These are phyloP conservation scores for Aureobasidium sp. DNA, from an alignment of 2,329 filamentous ascomycete genomes.

Conservation along the genomic window DNA sequence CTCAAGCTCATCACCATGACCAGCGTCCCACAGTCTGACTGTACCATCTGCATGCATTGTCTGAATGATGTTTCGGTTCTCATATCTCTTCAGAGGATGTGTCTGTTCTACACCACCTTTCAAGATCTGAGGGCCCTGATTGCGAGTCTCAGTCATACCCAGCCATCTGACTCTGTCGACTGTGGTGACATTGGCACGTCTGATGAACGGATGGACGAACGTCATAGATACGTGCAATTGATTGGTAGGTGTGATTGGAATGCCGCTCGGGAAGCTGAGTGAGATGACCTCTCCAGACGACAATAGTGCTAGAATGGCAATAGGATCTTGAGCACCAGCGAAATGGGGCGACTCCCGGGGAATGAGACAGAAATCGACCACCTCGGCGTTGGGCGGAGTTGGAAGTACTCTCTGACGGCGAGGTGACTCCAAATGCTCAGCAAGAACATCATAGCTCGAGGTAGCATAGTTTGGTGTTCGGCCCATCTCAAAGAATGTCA, in stretches of 20 bases:
- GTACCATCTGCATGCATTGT: conserved; percentile 87
- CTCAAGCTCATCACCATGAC: conserved; percentile 87
- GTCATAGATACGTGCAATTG: conserved; percentile 81
- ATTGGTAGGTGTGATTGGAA: conserved; percentile 85
- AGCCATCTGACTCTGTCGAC: conserved; percentile 79
- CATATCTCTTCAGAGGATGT: conserved; percentile 64
- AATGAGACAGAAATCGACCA: conserved; percentile 73
- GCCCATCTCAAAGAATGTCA: conserved; percentile 87
- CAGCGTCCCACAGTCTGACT: conserved; percentile 85
- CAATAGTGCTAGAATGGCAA: conserved; percentile 70
- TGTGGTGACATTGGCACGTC: conserved; percentile 58
- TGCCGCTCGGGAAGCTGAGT: conserved; percentile 84
- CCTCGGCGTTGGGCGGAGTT: conserved; percentile 67
- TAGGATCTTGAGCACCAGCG: conserved; percentile 78
- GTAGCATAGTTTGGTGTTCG: conserved; percentile 84
- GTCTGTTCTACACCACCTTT: conserved; percentile 68
- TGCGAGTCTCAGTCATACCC: conserved; percentile 76
- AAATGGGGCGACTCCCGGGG: conserved; percentile 80
- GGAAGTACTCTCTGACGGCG: conserved; percentile 64
- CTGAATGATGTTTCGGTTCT: conserved; percentile 74
- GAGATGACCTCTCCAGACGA: conserved; percentile 84
- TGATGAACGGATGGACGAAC: conserved; percentile 84
- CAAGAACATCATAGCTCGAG: conserved; percentile 76
- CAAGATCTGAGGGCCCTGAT: conserved; percentile 67
- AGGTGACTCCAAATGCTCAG: conserved; percentile 67